Percentiles rank a stretch among this genome's conserved stretches.
Evolutionary conservation across 2,329 filamentous ascomycete genomes (phyloP).

Genomic region (Penicillium sp.): DNA sequence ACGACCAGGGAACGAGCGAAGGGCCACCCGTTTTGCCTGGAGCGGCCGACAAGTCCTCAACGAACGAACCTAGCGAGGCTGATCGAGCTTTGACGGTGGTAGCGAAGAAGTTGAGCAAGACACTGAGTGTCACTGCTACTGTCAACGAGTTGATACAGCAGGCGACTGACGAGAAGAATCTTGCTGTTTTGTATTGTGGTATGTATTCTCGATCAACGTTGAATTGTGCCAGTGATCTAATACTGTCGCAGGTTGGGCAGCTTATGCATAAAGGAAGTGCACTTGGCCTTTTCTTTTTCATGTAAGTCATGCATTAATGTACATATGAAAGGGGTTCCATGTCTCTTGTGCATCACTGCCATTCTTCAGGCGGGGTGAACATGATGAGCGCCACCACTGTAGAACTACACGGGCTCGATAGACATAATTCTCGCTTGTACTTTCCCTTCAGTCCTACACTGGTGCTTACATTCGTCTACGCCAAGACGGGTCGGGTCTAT

Average conservation of each 20-base stretch:
- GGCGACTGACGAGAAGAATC: slow-evolving; percentile 85
- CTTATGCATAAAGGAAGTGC: slow-evolving; percentile 11
- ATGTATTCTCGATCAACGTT: background rate
- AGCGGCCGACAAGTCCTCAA: slow-evolving; percentile 36
- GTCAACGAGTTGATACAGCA: slow-evolving; percentile 97
- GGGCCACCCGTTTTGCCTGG: slow-evolving; percentile 37
- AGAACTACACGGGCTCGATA: too few relatives aligned
- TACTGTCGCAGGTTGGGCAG: slow-evolving; percentile 13
- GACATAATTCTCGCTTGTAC: too few relatives aligned
- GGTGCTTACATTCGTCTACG: too few relatives aligned
- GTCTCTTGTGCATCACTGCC: background rate
- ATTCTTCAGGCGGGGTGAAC: too few relatives aligned
- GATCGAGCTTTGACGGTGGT: slow-evolving; percentile 90
- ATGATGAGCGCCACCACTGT: too few relatives aligned
- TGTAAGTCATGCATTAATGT: background rate
- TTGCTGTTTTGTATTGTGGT: slow-evolving; percentile 84
- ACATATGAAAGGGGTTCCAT: background rate
- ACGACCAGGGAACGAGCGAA: slow-evolving; percentile 47
- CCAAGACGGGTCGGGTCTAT: too few relatives aligned
- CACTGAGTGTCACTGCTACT: slow-evolving; percentile 87
- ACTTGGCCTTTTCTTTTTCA: background rate
- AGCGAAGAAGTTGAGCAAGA: slow-evolving; percentile 92
- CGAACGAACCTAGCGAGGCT: slow-evolving; percentile 71
- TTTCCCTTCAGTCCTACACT: too few relatives aligned
- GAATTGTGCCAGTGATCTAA: background rate